phyloP scores from a whole-genome alignment of 139 green algal species.

The Auxenochlorella protothecoides region DNA sequence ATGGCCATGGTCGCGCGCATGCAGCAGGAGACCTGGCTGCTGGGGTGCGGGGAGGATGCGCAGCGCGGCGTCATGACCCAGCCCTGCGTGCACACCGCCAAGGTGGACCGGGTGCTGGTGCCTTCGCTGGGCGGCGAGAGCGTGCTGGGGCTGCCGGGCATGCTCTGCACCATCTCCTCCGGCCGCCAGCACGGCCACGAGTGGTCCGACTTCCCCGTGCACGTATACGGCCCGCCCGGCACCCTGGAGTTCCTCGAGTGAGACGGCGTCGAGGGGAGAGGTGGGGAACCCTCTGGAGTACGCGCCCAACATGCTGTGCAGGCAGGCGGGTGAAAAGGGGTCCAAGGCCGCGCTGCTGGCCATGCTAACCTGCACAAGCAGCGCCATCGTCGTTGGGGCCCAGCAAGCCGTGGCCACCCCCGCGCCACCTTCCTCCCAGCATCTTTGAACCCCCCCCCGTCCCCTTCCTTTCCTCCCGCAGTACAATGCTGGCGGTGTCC shows the following conservation, averaged over 20 bases:
- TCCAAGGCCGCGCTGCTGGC: no score
- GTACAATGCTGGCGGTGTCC: constrained; percentile 45
- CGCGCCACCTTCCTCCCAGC: background rate
- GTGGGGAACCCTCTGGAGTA: no score
- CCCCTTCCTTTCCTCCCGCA: constrained; percentile 2
- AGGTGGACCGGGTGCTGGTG: constrained; percentile 69
- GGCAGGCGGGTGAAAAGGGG: background rate
- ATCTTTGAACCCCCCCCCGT: background rate
- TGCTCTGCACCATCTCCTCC: constrained; percentile 60
- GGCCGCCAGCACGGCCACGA: constrained; percentile 48
- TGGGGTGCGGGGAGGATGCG: constrained; percentile 72
- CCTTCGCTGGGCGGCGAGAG: constrained; percentile 40
- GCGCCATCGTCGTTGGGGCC: no score
- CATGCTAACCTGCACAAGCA: no score
- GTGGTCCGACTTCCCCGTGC: constrained; percentile 59
- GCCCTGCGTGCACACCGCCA: no score
- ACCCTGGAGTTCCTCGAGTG: constrained; percentile 49
- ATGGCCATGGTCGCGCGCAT: constrained; percentile 34
- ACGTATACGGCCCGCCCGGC: constrained; percentile 70
- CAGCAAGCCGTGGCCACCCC: background rate
- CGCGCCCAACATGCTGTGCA: background rate
- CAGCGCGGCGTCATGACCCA: constrained; percentile 47
- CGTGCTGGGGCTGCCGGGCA: constrained; percentile 45
- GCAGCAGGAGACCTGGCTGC: constrained; percentile 55
- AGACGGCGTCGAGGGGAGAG: background rate